Base-by-base conservation (phyloP, 495 filamentous ascomycete species). In the Aspergillus sclerotioniger region DNA sequence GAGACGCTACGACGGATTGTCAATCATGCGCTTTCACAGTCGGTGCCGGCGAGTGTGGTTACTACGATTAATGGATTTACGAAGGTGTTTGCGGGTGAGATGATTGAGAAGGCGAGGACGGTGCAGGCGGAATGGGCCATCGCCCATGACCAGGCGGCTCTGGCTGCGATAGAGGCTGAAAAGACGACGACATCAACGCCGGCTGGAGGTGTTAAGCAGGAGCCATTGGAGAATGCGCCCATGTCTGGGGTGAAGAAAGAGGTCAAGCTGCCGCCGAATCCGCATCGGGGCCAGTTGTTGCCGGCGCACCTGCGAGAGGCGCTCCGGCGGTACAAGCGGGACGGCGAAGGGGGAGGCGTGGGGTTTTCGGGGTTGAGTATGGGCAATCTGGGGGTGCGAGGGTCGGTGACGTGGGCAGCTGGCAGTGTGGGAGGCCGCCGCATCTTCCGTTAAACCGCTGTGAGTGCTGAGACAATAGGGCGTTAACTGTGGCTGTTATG, bases 11-110 rank as follows among this genome's bases (percentile, higher is more conserved):
- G 83, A 16, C 68, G 90, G 76, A 87, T 91, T 60, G 84, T 90
- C 68, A 96, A 96, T 63, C 90, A 92, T 61, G 91, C 90, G 41
- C 85, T 95, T 12, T 91, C 89, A 1, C 92, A 96, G 70, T 94
- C 90, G 17, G 90, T 92, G 3, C 87, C 90, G 4, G 80, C 83
- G 13, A 86, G 82, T 50, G 87, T 96, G 28, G 85, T 93, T 39
- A 87, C 87, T 19, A 89, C 87, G 21, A 87, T 96, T 63, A 89
- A 88, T 50, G 84, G 87, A 3, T 90, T 89, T 54, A 86, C 88
- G 32, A 96, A 96, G 70, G 81, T 91, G 57, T 96, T 90, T 69
- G 82, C 90, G 8, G 91, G 91, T 49, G 86, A 91, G 51, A 80
- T 96, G 52, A 86, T 96, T 51, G 90, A 96, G 69, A 81, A 82